Conservation (phyloP, 1,284 basidiomycete species). For the Cutaneotrichosporon mucoides region DNA sequence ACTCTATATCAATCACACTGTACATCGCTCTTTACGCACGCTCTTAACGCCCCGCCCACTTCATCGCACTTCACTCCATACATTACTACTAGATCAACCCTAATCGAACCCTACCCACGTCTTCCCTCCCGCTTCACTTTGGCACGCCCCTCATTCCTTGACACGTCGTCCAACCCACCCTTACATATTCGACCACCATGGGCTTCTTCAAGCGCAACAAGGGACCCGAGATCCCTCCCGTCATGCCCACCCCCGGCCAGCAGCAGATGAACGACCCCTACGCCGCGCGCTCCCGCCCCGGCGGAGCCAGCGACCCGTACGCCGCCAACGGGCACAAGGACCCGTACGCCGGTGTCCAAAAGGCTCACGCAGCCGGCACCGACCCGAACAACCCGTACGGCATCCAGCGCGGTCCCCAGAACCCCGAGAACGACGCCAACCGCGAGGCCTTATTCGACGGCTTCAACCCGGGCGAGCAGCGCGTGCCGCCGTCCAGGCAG, state of each 20-base stretch:
- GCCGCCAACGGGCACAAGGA: slow-evolving; percentile 12
- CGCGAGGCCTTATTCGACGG: slow-evolving; percentile 57
- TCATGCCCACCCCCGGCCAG: slow-evolving; percentile 6
- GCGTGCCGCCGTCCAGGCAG: slow-evolving; percentile 42
- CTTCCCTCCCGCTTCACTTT: no score
- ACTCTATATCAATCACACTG: no score
- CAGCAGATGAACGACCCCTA: slow-evolving; percentile 4
- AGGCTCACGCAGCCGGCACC: slow-evolving; percentile 56
- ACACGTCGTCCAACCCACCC: not conserved
- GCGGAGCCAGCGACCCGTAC: slow-evolving; percentile 25
- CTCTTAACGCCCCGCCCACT: no score
- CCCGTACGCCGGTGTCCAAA: slow-evolving; percentile 21
- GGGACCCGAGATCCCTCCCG: slow-evolving; percentile 63
- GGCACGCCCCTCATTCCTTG: no score
- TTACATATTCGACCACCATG: slow-evolving; percentile 52
- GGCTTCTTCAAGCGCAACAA: slow-evolving; percentile 68
- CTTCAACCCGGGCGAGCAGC: slow-evolving; percentile 12
- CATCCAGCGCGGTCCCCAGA: not conserved
- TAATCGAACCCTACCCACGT: no score
- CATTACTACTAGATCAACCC: no score
- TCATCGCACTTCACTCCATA: no score
- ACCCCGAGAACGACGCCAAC: slow-evolving; percentile 54
- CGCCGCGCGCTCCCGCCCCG: not conserved
- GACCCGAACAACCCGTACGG: slow-evolving; percentile 31
- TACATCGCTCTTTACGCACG: no score